Evolutionary conservation across 345 rosid genomes (phyloP).

Genomic region (Gynandropsis gynandra): DNA sequence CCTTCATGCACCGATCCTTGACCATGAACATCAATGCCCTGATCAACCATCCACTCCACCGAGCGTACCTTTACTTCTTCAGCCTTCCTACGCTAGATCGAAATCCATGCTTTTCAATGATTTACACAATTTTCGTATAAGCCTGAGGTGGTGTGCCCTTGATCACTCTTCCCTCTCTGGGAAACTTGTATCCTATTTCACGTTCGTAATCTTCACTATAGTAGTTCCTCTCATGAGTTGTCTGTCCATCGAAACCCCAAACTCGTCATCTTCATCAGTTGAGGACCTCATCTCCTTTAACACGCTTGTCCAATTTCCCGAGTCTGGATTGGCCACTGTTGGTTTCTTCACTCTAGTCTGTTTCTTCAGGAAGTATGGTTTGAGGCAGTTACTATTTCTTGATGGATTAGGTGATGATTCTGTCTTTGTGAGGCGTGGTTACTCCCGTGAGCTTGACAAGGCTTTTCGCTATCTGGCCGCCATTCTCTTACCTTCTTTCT

Average conservation of each 20-base stretch:
- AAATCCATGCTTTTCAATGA: conserved; percentile 39
- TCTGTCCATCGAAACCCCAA: conserved; percentile 29
- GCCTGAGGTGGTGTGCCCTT: conserved; percentile 62
- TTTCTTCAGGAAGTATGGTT: conserved; percentile 45
- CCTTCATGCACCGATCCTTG: no score
- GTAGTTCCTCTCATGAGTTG: conserved; percentile 37
- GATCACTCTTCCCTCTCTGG: conserved; percentile 57
- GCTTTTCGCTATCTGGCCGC: conserved; percentile 56
- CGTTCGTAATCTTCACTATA: conserved; percentile 38
- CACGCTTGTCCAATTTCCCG: conserved; percentile 56
- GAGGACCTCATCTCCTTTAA: conserved; percentile 40
- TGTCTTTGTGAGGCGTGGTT: conserved; percentile 37
- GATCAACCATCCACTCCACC: conserved; percentile 13
- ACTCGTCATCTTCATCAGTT: conserved; percentile 19
- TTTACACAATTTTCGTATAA: conserved; percentile 39
- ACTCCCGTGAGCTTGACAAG: conserved; percentile 45
- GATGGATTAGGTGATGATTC: conserved; percentile 49
- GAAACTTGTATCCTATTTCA: conserved; percentile 39
- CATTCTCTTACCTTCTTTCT: conserved; percentile 63
- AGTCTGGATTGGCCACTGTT: conserved; percentile 50
- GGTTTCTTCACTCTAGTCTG: conserved; percentile 46
- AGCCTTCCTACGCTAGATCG: conserved; percentile 29
- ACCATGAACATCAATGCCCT: conserved; percentile 15
- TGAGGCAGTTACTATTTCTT: conserved; percentile 57
- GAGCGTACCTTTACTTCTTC: conserved; percentile 28